Evolutionary conservation across 768 basidiomycete genomes (phyloP), one percentile per base, ranked within the genome.

Genomic region (Vishniacozyma victoriae): DNA sequence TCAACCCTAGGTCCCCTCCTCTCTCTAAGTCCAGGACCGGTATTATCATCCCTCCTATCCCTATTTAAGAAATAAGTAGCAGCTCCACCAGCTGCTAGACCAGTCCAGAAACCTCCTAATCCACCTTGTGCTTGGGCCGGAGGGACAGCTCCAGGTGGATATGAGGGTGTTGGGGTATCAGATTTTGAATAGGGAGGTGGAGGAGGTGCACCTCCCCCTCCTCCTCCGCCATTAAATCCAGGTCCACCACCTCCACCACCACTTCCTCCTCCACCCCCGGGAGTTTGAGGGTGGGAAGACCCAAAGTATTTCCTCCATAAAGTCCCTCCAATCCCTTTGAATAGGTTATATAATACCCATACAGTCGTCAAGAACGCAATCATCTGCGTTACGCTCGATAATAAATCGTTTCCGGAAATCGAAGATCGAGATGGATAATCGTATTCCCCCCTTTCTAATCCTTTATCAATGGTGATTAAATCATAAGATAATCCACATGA

Each of bases 81-180:
- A 2, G 85, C 67, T 20, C 83, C 84, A 5, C 87, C 91, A 1
- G 85, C 60, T 0, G 80, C 79, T 5, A 86, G 80, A 3, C 90
- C 90, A 1, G 85, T 83, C 85, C 83, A 91, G 67, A 93, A 91
- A 3, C 88, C 88, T 35, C 74, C 70, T 80, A 81, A 52, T 82
- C 25, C 75, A 74, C 23, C 35, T 36, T 22, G 37, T 18, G n/a
- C 26, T 44, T 50, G 41, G 0, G 43, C 27, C 4, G 35, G 25
- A 16, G 13, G 12, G 9, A 19, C 20, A n/a, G 18, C 12, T 20
- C 41, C 29, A 9, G 29, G 29, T 9, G 77, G 68, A 24, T 72
- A 68, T 31, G 24, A 18, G 41, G 25, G 27, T 55, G 29, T 33
- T n/a, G 29, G 29, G n/a, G 9, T 33, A n/a, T 9, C 29, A n/a